Evolutionary conservation across 768 basidiomycete genomes (phyloP), one percentile per base, ranked within the genome.

Genomic region (Boletus subparvulus): DNA sequence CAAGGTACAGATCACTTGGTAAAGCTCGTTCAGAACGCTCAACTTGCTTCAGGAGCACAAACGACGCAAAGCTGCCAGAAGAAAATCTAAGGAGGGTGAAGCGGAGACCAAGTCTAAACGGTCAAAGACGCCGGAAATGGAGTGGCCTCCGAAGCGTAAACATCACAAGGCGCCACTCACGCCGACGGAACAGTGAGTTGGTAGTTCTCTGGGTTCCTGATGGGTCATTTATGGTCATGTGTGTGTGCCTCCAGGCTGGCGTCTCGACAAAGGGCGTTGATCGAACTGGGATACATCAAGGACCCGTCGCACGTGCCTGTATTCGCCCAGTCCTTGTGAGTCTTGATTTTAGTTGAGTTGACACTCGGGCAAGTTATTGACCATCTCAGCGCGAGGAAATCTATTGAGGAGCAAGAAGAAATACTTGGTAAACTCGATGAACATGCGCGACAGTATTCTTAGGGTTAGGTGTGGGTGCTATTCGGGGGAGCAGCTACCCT

Each of bases 301-400:
- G 70, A 72, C 35, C 76, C 81, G 7, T 73, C 71, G 12, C 80
- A 88, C 42, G 69, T 87, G 4, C 72, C 82, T 2, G 60, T 63
- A 4, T 90, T 90, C 65, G 88, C 87, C 8, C 77, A 78, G 52
- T 75, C 81, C 33, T 90, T 90, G 88, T 89, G 60, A 71, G 86
- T 78, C 21, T 16, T 19, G 26, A 19, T 44, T 33, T 13, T 24
- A n/a, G 6, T 21, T 41, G 55, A 2, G 28, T 35, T 16, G 47
- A 49, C 28, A 6, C 1, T 14, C 37, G 21, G 35, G 21, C 35
- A n/a, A 10, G 19, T 54, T 17, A 42, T 19, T 65, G 55, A 66
- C 43, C 4, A 21, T 53, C 12, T 33, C 52, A 82, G 79, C 53
- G 75, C 72, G 6, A 73, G 72, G 19, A 78, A 77, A 60, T 68